These are phyloP conservation scores for Brasilioporus rufonigricans DNA, from an alignment of 768 basidiomycete genomes.

Conservation along the genomic window DNA sequence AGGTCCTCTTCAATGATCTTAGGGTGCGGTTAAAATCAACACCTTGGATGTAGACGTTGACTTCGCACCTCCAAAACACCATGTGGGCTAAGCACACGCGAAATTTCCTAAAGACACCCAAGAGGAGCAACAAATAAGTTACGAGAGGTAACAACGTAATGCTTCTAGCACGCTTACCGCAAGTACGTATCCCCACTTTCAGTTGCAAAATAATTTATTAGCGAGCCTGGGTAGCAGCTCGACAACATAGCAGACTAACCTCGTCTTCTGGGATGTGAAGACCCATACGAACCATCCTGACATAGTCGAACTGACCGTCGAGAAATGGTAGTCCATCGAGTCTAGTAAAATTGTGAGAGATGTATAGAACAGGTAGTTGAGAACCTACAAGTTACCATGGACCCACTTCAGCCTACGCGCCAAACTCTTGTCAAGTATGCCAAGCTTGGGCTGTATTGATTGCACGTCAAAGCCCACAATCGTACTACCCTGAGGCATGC, in stretches of 20 bases:
- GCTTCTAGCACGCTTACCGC: constrained; percentile 42
- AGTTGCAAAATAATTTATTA: constrained; percentile 18
- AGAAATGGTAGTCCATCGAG: constrained; percentile 64
- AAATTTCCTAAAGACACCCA: constrained; percentile 60
- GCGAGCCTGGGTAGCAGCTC: background rate
- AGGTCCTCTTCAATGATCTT: constrained; percentile 75
- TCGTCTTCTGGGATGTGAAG: constrained; percentile 73
- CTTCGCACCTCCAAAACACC: constrained; percentile 60
- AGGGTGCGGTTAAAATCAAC: constrained; percentile 6
- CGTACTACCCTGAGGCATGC: constrained; percentile 41
- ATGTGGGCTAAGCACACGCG: constrained; percentile 61
- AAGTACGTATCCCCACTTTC: constrained; percentile 62
- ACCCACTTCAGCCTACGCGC: constrained; percentile 60
- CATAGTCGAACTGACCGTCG: constrained; percentile 57
- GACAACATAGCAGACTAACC: constrained; percentile 34
- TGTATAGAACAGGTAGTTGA: background rate
- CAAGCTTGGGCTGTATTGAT: constrained; percentile 50
- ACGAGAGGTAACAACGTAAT: constrained; percentile 11
- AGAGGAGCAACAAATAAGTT: constrained; percentile 12
- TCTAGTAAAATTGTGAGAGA: constrained; percentile 35
- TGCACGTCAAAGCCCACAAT: constrained; percentile 61
- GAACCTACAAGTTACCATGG: constrained; percentile 59
- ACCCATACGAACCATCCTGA: constrained; percentile 61
- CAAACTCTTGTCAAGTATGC: constrained; percentile 38
- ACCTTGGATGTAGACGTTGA: background rate